Percentiles rank a stretch among this genome's conserved stretches.
Evolutionary conservation across 2,329 filamentous ascomycete species (phyloP).

Genomic region (Claviceps sp.): DNA sequence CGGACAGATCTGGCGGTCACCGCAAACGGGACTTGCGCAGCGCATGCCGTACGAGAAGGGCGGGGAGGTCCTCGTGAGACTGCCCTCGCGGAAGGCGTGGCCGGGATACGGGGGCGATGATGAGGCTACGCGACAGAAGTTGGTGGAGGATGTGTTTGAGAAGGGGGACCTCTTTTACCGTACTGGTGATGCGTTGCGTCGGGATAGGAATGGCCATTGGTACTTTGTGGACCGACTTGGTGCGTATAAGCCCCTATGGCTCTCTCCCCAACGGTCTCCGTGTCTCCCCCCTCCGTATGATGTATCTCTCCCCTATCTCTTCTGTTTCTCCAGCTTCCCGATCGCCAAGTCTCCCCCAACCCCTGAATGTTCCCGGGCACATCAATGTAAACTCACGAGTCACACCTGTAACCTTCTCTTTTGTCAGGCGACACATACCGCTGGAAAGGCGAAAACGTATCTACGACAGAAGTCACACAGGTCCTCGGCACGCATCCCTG

Average conservation of each 20-base stretch:
- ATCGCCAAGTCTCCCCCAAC: no score
- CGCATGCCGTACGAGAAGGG: conserved; percentile 5
- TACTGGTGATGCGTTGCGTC: conserved; percentile 51
- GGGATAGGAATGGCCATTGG: conserved; percentile 50
- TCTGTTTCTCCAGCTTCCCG: not conserved
- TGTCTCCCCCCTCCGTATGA: not conserved
- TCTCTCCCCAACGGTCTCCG: not conserved
- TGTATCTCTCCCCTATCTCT: not conserved
- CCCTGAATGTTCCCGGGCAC: no score
- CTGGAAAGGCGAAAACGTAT: conserved; percentile 61
- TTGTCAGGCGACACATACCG: conserved; percentile 47
- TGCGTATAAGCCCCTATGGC: not conserved
- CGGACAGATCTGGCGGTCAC: conserved; percentile 4
- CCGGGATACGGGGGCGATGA: conserved; percentile 3
- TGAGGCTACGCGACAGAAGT: conserved; percentile 3
- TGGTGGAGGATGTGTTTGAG: conserved; percentile 25
- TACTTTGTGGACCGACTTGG: conserved; percentile 46
- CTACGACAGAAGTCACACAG: conserved; percentile 53
- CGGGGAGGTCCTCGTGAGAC: conserved; percentile 3
- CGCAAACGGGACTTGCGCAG: conserved; percentile 5
- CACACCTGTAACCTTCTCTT: not conserved
- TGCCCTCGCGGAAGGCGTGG: conserved; percentile 5
- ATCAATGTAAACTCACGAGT: no score
- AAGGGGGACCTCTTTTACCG: conserved; percentile 58
- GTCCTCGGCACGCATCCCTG: conserved; percentile 45